Evolutionary conservation across 805 yeast species (phyloP).

Genomic region (Metschnikowia baotianmanensis): DNA sequence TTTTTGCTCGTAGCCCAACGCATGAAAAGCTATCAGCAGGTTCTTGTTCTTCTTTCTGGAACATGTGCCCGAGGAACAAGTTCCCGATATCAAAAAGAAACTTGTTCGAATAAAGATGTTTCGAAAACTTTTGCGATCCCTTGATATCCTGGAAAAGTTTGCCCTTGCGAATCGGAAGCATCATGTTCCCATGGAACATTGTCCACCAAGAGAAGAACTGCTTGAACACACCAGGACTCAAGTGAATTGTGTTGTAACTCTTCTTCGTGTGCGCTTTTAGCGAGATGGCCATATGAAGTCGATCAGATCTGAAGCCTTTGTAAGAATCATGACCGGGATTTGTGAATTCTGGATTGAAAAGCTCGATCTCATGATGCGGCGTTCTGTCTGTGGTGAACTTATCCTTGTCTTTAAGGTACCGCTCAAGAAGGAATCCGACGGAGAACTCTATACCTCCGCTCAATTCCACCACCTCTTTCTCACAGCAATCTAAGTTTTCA

Average conservation of each 20-base stretch:
- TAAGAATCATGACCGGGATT: slow-evolving; percentile 38
- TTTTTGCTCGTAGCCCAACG: slow-evolving; percentile 62
- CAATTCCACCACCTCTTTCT: slow-evolving; percentile 55
- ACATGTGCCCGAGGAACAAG: slow-evolving; percentile 70
- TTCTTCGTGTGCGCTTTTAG: slow-evolving; percentile 33
- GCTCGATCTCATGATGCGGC: slow-evolving; percentile 60
- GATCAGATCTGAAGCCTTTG: slow-evolving; percentile 38
- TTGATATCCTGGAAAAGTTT: slow-evolving; percentile 57
- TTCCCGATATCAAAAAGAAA: slow-evolving; percentile 74
- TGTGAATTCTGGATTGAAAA: slow-evolving; percentile 56
- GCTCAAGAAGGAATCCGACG: slow-evolving; percentile 57
- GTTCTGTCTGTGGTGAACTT: slow-evolving; percentile 45
- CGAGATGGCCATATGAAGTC: slow-evolving; percentile 41
- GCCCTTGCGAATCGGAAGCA: slow-evolving; percentile 79
- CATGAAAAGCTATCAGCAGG: slow-evolving; percentile 41
- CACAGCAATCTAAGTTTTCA: slow-evolving; percentile 25
- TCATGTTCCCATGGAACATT: slow-evolving; percentile 72
- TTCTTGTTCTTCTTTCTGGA: slow-evolving; percentile 47
- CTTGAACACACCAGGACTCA: slow-evolving; percentile 64
- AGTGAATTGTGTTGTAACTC: slow-evolving; percentile 68
- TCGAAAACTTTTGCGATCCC: slow-evolving; percentile 66
- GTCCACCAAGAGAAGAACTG: slow-evolving; percentile 86
- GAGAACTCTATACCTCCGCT: slow-evolving; percentile 60
- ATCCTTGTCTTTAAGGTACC: slow-evolving; percentile 27
- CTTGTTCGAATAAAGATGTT: slow-evolving; percentile 72